phyloP scores from a whole-genome alignment of 1,284 basidiomycete genomes.

The Puccinia horiana region DNA sequence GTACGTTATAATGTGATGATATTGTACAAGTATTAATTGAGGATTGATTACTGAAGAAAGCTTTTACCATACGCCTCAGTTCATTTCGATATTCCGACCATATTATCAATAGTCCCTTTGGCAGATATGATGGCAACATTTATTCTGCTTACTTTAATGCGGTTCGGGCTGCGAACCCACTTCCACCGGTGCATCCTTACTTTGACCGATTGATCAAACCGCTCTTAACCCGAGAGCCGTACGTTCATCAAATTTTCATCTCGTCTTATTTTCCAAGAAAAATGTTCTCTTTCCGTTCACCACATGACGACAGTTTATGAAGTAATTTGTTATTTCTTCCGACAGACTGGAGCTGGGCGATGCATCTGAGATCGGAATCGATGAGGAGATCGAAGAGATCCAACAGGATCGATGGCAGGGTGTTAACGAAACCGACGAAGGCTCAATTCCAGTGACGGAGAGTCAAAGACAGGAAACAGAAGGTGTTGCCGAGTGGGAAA shows the following conservation, averaged over 20 bases:
- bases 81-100: constrained; percentile 64
- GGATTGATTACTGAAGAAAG: constrained; percentile 2
- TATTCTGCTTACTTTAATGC: constrained; percentile 63
- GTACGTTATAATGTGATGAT: constrained; percentile 6
- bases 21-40: not conserved
- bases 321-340: not conserved
- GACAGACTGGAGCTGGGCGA: constrained; percentile 41
- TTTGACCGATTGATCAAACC: constrained; percentile 65
- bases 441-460: constrained; percentile 25
- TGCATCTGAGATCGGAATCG: constrained; percentile 43
- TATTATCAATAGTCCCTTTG: constrained; percentile 66
- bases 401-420: constrained; percentile 39
- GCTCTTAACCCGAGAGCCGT: constrained; percentile 61
- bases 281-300: not conserved
- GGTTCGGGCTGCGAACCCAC: constrained; percentile 58
- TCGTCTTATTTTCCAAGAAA: not conserved
- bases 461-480: constrained; percentile 39
- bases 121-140: constrained; percentile 62
- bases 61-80: constrained; percentile 58
- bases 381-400: constrained; percentile 49
- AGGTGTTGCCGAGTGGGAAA: constrained; percentile 46
- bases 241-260: constrained; percentile 53
- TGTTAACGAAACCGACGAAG: constrained; percentile 13
- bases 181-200: constrained; percentile 62
- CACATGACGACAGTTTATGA: not conserved